These are phyloP conservation scores for Canna indica DNA, from an alignment of 176 grass and related monocot genomes.

Conservation along the genomic window DNA sequence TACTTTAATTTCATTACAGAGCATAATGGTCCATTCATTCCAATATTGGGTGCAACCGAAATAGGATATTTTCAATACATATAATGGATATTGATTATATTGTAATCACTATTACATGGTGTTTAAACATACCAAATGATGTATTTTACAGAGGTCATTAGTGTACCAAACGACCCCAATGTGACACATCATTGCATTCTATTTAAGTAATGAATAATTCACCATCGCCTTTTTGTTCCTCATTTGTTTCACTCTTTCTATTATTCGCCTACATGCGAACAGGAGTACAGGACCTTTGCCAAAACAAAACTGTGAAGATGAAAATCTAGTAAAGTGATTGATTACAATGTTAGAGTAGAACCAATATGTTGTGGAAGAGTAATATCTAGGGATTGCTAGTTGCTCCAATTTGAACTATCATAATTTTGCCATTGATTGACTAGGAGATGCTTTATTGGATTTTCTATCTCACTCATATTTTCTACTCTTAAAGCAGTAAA, in stretches of 20 bases:
- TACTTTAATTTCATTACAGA: too few relatives aligned
- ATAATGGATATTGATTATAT: too few relatives aligned
- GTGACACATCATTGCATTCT: neutral
- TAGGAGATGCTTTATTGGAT: slow-evolving; percentile 8
- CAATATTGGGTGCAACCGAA: too few relatives aligned
- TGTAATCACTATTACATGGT: too few relatives aligned
- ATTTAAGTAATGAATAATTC: neutral
- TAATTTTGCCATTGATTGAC: neutral
- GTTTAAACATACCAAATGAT: too few relatives aligned
- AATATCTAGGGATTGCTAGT: too few relatives aligned
- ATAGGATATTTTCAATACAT: too few relatives aligned
- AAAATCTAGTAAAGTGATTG: neutral
- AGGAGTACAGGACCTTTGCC: too few relatives aligned
- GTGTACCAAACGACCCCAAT: too few relatives aligned
- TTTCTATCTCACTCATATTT: slow-evolving; percentile 14
- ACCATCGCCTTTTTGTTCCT: neutral
- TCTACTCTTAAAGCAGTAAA: slow-evolving; percentile 47
- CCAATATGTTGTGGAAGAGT: too few relatives aligned
- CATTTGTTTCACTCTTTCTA: neutral
- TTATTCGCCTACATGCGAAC: neutral
- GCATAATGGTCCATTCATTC: too few relatives aligned
- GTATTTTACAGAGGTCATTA: too few relatives aligned
- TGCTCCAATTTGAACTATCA: neutral
- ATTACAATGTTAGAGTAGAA: neutral
- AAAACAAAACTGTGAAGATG: neutral